Evolutionary conservation across 805 yeast species (phyloP).

Genomic region (Brettanomyces anomalus): DNA sequence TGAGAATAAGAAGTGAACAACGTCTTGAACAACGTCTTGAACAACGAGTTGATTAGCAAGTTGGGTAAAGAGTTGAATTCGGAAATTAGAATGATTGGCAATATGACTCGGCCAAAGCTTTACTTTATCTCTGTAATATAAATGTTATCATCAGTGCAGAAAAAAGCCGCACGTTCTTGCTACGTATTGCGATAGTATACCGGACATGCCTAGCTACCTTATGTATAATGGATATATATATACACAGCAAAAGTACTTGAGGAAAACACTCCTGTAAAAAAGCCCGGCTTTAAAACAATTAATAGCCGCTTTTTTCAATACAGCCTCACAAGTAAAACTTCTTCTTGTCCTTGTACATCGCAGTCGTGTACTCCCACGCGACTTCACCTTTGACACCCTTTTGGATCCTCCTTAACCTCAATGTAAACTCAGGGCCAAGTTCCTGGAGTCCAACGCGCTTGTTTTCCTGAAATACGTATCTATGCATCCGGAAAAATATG

Average conservation of each 20-base stretch:
- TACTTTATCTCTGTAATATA: too few relatives aligned
- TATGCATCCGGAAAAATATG: constrained; percentile 90
- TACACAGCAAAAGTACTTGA: too few relatives aligned
- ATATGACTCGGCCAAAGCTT: too few relatives aligned
- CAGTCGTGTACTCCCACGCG: constrained; percentile 95
- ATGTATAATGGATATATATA: too few relatives aligned
- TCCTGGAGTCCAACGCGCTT: constrained; percentile 94
- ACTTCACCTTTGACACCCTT: constrained; percentile 86
- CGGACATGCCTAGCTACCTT: too few relatives aligned
- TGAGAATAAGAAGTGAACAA: constrained; percentile 9
- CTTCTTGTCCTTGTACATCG: constrained; percentile 93
- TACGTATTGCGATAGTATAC: too few relatives aligned
- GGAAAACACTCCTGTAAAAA: neutral
- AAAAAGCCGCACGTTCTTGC: too few relatives aligned
- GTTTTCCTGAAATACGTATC: constrained; percentile 83
- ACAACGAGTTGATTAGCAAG: too few relatives aligned
- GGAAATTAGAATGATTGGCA: too few relatives aligned
- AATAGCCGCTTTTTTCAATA: neutral
- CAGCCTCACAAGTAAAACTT: constrained; percentile 64
- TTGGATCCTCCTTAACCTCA: constrained; percentile 80
- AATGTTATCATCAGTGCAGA: too few relatives aligned
- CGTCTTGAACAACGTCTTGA: too few relatives aligned
- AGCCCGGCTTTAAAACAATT: neutral
- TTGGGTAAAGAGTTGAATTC: too few relatives aligned
- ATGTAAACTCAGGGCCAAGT: constrained; percentile 92